Conservation (phyloP, 2,329 filamentous ascomycete species). For the Pezicula carpinea region DNA sequence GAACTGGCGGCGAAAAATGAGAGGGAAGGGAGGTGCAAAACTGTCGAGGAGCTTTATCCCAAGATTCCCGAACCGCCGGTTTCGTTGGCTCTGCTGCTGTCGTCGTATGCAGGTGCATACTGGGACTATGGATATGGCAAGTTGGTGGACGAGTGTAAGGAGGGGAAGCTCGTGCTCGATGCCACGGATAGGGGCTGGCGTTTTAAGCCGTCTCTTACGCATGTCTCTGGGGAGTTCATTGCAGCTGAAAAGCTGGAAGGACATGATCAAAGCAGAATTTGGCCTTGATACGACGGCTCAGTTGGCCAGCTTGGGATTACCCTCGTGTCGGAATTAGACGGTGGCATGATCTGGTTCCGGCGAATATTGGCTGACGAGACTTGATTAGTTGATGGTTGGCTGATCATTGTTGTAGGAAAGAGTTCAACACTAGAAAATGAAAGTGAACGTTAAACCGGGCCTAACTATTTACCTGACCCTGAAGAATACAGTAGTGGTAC, state of each 20-base stretch:
- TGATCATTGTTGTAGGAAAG: too few relatives aligned
- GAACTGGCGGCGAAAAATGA: constrained; percentile 2
- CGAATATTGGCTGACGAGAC: not conserved
- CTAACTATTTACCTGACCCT: too few relatives aligned
- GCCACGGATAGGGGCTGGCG: constrained; percentile 11
- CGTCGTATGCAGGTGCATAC: constrained; percentile 9
- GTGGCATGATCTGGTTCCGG: constrained; percentile 14
- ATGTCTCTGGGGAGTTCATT: constrained; percentile 15
- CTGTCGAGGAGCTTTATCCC: constrained; percentile 11
- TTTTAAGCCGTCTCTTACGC: constrained; percentile 8
- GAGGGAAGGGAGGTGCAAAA: constrained; percentile 2
- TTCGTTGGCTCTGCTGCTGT: constrained; percentile 2
- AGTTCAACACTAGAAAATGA: too few relatives aligned
- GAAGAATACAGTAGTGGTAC: too few relatives aligned
- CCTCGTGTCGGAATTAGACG: constrained; percentile 5
- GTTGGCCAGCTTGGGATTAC: constrained; percentile 7
- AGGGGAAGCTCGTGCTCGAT: constrained; percentile 9
- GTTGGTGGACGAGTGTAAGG: constrained; percentile 7
- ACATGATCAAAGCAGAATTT: constrained; percentile 9
- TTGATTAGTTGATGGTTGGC: too few relatives aligned
- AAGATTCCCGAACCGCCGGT: constrained; percentile 6
- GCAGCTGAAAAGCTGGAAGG: constrained; percentile 4
- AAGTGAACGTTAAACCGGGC: too few relatives aligned
- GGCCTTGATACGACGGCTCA: constrained; percentile 6
- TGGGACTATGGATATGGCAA: constrained; percentile 9